A percentile compares a stretch with the other conserved stretches of the same genome.
phyloP scores from a whole-genome alignment of 2,329 filamentous ascomycete genomes.

The Aspergillus alliaceus region DNA sequence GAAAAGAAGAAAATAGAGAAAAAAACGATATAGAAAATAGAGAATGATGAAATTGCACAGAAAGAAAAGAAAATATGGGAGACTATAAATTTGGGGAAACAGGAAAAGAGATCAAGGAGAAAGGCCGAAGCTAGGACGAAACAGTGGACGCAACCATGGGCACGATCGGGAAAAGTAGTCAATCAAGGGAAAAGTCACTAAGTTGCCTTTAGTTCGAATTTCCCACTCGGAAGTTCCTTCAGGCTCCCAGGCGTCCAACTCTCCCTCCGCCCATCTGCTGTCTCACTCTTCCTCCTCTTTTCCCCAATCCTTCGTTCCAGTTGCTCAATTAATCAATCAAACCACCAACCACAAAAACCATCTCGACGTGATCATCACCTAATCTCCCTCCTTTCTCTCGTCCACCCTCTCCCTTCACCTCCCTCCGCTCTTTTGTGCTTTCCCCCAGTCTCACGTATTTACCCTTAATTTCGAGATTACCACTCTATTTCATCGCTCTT shows the following conservation, averaged over 20 bases:
- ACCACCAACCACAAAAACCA: conserved; percentile 3
- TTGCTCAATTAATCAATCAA: too few relatives aligned
- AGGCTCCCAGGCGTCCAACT: conserved; percentile 14
- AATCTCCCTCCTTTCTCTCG: not conserved
- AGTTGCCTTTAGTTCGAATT: not conserved
- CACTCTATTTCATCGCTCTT: conserved; percentile 1
- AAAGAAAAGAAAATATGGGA: too few relatives aligned
- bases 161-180: not conserved
- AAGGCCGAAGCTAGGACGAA: not conserved
- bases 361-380: not conserved
- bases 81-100: too few relatives aligned
- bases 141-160: not conserved
- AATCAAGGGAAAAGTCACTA: not conserved
- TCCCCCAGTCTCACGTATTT: not conserved
- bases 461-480: not conserved
- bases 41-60: not conserved
- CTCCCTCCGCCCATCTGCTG: conserved; percentile 9
- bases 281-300: conserved; percentile 13
- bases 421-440: not conserved
- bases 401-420: not conserved
- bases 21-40: too few relatives aligned
- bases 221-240: conserved; percentile 15
- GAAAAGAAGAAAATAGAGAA: not conserved
- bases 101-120: not conserved
- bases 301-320: conserved; percentile 7